These are phyloP conservation scores for Colletotrichum sidae DNA, from an alignment of 2,329 filamentous ascomycete genomes.

Conservation along the genomic window DNA sequence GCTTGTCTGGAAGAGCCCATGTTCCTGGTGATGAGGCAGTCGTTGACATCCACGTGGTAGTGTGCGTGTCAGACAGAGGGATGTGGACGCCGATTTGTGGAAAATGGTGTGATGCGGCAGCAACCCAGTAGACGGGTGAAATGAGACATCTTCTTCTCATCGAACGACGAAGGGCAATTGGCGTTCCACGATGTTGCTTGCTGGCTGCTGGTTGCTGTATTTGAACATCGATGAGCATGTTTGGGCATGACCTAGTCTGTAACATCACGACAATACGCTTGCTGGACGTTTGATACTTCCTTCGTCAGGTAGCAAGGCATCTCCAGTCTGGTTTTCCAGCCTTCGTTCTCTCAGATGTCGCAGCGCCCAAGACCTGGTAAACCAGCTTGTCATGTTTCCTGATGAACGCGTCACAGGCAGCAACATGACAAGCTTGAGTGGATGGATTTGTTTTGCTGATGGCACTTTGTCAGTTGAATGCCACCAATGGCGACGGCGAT, in stretches of 20 bases:
- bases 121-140: not conserved
- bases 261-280: too few species aligned
- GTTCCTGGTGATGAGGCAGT: not conserved
- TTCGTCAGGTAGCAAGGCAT: too few species aligned
- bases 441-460: constrained; percentile 19
- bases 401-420: constrained; percentile 7
- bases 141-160: not conserved
- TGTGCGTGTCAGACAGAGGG: not conserved
- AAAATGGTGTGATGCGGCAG: constrained; percentile 10
- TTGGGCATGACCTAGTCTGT: too few species aligned
- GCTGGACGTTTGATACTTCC: too few species aligned
- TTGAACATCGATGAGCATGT: too few species aligned
- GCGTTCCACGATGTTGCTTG: too few species aligned
- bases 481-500: constrained; percentile 17
- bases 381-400: too few species aligned
- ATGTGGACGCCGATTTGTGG: constrained; percentile 23
- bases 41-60: constrained; percentile 6
- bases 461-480: constrained; percentile 18
- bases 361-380: too few species aligned
- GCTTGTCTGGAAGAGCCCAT: constrained; percentile 1
- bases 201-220: too few species aligned
- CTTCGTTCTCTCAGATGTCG: too few species aligned
- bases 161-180: not conserved
- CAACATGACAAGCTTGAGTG: not conserved
- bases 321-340: too few species aligned